These are phyloP conservation scores for Leucosporidium creatinivorum DNA, from an alignment of 768 basidiomycete species.

Conservation along the genomic window DNA sequence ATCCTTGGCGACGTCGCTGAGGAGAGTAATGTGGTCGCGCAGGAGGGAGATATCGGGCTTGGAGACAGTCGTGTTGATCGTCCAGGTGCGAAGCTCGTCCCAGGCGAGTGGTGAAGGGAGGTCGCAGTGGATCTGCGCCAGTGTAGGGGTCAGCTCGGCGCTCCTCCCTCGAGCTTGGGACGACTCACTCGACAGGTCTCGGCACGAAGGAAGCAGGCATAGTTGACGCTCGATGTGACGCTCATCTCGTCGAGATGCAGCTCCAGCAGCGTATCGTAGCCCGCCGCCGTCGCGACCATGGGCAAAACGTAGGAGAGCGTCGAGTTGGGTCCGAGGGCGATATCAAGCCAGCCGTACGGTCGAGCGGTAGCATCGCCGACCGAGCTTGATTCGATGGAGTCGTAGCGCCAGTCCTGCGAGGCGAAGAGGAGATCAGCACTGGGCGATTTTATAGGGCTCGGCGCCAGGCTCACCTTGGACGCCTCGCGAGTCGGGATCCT, in stretches of 20 bases:
- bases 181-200: constrained; percentile 66
- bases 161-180: neutral
- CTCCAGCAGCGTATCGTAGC: constrained; percentile 72
- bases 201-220: constrained; percentile 67
- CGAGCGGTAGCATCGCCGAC: constrained; percentile 49
- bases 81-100: constrained; percentile 75
- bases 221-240: constrained; percentile 78
- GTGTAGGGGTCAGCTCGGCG: neutral
- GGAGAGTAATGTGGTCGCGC: constrained; percentile 89
- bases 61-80: constrained; percentile 61
- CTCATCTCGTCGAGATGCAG: constrained; percentile 72
- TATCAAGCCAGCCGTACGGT: constrained; percentile 58
- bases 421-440: too few species aligned
- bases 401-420: constrained; percentile 84
- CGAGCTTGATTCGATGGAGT: constrained; percentile 52
- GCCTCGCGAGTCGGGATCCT: constrained; percentile 85
- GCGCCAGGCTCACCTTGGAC: constrained; percentile 57
- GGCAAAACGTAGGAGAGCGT: constrained; percentile 78
- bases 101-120: constrained; percentile 75
- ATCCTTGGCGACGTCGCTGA: constrained; percentile 85
- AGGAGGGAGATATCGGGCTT: constrained; percentile 69
- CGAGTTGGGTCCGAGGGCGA: constrained; percentile 70
- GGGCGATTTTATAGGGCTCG: too few species aligned
- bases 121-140: constrained; percentile 36
- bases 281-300: constrained; percentile 62